Conservation (phyloP, 257 asterid species). For the Primulina huaijiensis region DNA sequence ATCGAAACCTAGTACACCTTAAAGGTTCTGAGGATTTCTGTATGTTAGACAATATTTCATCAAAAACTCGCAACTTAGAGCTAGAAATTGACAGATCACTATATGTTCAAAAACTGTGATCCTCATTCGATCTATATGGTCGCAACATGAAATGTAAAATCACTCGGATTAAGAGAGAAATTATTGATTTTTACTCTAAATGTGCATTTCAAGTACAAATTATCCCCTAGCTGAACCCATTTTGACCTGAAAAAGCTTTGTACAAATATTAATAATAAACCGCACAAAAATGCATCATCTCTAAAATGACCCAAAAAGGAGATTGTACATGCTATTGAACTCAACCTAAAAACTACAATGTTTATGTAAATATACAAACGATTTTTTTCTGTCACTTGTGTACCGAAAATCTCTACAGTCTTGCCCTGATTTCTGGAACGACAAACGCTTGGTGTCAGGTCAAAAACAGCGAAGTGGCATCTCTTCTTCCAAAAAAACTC, state of each 20-base stretch:
- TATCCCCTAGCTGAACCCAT: background rate
- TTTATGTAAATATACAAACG: background rate
- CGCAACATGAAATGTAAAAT: background rate
- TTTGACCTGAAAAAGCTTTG: background rate
- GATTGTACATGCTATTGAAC: background rate
- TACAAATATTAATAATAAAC: background rate
- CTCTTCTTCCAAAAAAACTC: slow-evolving; percentile 15
- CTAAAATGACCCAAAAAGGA: background rate
- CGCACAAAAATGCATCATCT: background rate
- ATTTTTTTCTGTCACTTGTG: background rate
- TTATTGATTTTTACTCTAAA: background rate
- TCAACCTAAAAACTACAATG: background rate
- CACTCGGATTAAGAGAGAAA: background rate
- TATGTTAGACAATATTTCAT: too few relatives aligned
- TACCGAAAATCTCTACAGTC: slow-evolving; percentile 9
- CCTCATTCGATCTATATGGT: background rate
- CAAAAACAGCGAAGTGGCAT: slow-evolving; percentile 13
- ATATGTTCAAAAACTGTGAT: too few relatives aligned
- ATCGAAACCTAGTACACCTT: too few relatives aligned
- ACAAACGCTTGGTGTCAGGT: background rate
- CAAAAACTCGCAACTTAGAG: too few relatives aligned
- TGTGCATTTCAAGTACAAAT: background rate
- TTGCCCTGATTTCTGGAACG: slow-evolving; percentile 21
- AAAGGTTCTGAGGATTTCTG: too few relatives aligned
- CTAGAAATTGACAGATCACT: too few relatives aligned